phyloP scores from a whole-genome alignment of 2,329 filamentous ascomycete species.

The Clathrospora elynae region DNA sequence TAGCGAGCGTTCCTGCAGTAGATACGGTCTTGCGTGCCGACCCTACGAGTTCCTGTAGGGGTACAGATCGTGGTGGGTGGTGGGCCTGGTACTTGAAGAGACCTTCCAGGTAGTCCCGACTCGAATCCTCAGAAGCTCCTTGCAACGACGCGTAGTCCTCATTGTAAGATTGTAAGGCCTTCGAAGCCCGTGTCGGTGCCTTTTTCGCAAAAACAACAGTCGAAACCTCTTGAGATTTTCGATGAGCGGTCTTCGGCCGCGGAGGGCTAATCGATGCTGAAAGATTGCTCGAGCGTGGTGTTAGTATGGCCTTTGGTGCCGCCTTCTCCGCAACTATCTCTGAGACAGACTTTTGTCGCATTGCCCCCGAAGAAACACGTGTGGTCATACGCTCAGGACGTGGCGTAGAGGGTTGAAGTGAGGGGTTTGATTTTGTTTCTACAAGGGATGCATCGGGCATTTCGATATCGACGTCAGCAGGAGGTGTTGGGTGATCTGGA shows the following conservation, averaged over 20 bases:
- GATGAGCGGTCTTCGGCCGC: slow-evolving; percentile 27
- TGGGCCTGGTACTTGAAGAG: slow-evolving; percentile 64
- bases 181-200: slow-evolving; percentile 31
- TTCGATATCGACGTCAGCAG: slow-evolving; percentile 43
- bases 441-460: slow-evolving; percentile 36
- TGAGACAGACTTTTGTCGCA: slow-evolving; percentile 73
- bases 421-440: slow-evolving; percentile 11
- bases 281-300: slow-evolving; percentile 38
- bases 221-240: slow-evolving; percentile 67
- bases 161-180: slow-evolving; percentile 41
- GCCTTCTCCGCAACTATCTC: slow-evolving; percentile 70
- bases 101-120: slow-evolving; percentile 65
- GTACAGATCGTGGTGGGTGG: slow-evolving; percentile 58
- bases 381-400: slow-evolving; percentile 66
- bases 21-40: slow-evolving; percentile 89
- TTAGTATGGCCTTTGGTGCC: slow-evolving; percentile 51
- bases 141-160: slow-evolving; percentile 52
- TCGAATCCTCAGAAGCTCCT: slow-evolving; percentile 54
- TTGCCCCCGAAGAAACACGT: slow-evolving; percentile 70
- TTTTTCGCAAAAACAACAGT: slow-evolving; percentile 80
- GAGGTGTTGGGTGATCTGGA: slow-evolving; percentile 43
- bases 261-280: slow-evolving; percentile 34
- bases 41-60: slow-evolving; percentile 73
- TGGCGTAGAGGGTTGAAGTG: slow-evolving; percentile 32
- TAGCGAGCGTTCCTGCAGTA: slow-evolving; percentile 81